Evolutionary conservation across 2,329 filamentous ascomycete genomes (phyloP), one percentile per base, ranked within the genome.

Genomic region (Akanthomyces uredinophilus): DNA sequence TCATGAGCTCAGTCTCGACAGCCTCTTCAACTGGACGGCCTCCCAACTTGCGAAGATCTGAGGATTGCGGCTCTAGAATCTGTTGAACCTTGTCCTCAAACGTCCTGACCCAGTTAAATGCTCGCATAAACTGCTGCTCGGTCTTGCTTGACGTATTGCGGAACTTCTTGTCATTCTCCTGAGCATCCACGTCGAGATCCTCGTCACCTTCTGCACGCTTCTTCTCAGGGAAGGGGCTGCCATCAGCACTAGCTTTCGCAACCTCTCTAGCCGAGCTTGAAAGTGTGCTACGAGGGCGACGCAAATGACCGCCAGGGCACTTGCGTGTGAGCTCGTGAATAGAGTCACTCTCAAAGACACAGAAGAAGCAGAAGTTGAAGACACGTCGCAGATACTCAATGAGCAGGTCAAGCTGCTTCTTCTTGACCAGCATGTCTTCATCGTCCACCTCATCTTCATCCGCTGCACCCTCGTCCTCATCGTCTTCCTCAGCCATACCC

Each of bases 361-460:
- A 99, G 80, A 98, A 99, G 81, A 99, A 97, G 79, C 95, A 99
- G 78, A 99, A 98, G 77, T 95, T 97, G 82, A 96, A 96, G 58
- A 99, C 95, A 18, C 95, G 88, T 58, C 95, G 92, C 64, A 99
- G 83, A 73, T 99, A 99, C 77, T 99, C 95, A 59, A 98, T 95
- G 74, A 96, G 83, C 41, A 99, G 81, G 76, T 99, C 95, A 55
- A 99, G 85, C 71, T 95, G 93, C 81, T 99, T 98, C 84, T 98
- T 98, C 81, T 96, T 95, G 46, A 88, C 84, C 60, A 97, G 75
- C 44, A 97, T 80, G 46, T 97, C 92, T 71, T 96, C 92, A 69
- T 96, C 92, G 68, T 99, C 94, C 39, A 88, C 83, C 65, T 97
- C 94, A 61, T 92, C 89, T 64, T 90, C 83, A 64, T 96, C 92